Conservation (phyloP, 2,329 filamentous ascomycete species). For the Colletotrichum paranaense region DNA sequence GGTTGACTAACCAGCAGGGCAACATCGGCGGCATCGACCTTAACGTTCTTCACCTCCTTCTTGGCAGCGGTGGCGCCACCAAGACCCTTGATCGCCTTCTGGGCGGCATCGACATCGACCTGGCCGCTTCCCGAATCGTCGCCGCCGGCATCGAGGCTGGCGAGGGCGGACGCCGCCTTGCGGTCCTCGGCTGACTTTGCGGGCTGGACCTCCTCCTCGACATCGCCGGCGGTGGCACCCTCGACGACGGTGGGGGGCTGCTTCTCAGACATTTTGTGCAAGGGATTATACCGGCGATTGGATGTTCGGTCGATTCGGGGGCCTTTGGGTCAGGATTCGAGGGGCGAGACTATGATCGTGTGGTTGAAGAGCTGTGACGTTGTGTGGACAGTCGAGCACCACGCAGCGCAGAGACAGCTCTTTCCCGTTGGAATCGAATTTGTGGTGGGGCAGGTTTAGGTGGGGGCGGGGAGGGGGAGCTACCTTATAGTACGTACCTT, state of each 20-base stretch:
- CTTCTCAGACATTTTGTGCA: conserved; percentile 65
- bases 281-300: not conserved
- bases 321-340: not conserved
- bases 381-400: not conserved
- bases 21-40: conserved; percentile 80
- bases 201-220: conserved; percentile 65
- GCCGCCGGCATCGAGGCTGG: conserved; percentile 70
- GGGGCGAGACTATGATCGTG: not conserved
- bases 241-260: conserved; percentile 69
- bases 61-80: conserved; percentile 49
- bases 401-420: not conserved
- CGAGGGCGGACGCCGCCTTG: conserved; percentile 80
- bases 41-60: conserved; percentile 70
- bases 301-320: not conserved
- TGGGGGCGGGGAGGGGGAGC: conserved; percentile 27
- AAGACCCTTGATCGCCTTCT: conserved; percentile 77
- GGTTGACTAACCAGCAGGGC: conserved; percentile 68
- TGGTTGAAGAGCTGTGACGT: not conserved
- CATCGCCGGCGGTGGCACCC: conserved; percentile 68
- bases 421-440: conserved; percentile 13
- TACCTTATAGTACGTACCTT: not conserved
- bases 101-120: conserved; percentile 77
- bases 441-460: conserved; percentile 20
- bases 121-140: conserved; percentile 56
- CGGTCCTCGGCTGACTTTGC: conserved; percentile 80